These are phyloP conservation scores for Globisporangium lucens DNA, from an alignment of 352 stramenopile genomes.

Conservation along the genomic window DNA sequence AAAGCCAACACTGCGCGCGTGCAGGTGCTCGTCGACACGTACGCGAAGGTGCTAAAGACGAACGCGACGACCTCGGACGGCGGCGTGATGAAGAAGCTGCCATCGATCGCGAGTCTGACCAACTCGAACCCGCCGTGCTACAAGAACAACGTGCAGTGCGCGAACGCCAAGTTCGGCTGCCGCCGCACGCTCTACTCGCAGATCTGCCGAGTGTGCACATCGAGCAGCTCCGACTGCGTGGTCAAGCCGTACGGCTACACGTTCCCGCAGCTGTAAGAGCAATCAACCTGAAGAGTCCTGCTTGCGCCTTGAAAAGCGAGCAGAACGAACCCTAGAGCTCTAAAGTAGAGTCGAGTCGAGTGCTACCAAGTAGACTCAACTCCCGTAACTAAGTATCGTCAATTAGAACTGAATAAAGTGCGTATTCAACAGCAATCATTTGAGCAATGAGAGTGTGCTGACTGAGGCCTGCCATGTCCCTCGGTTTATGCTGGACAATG, in stretches of 20 bases:
- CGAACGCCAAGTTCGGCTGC: conserved; percentile 42
- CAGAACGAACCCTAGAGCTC: neutral
- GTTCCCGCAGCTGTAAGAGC: conserved; percentile 6
- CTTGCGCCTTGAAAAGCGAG: neutral
- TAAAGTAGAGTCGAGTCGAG: no score
- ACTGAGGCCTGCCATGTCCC: no score
- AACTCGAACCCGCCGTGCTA: conserved; percentile 59
- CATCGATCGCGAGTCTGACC: conserved; percentile 28
- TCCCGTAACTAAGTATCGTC: neutral
- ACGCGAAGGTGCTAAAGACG: neutral
- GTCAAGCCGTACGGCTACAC: conserved; percentile 16
- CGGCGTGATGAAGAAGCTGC: conserved; percentile 44
- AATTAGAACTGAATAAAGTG: neutral
- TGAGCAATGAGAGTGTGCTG: neutral
- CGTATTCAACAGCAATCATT: neutral
- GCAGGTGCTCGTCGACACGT: conserved; percentile 32
- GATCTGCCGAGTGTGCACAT: conserved; percentile 51
- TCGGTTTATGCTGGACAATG: neutral
- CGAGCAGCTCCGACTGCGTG: conserved; percentile 30
- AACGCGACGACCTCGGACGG: neutral
- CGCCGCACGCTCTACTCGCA: conserved; percentile 45
- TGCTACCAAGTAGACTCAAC: neutral
- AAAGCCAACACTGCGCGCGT: conserved; percentile 45
- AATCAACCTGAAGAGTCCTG: neutral
- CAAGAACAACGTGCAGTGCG: conserved; percentile 49